Percentiles rank a stretch among this genome's conserved stretches.
phyloP scores from a whole-genome alignment of 106 monocot genomes.

The Triglochin maritima region DNA sequence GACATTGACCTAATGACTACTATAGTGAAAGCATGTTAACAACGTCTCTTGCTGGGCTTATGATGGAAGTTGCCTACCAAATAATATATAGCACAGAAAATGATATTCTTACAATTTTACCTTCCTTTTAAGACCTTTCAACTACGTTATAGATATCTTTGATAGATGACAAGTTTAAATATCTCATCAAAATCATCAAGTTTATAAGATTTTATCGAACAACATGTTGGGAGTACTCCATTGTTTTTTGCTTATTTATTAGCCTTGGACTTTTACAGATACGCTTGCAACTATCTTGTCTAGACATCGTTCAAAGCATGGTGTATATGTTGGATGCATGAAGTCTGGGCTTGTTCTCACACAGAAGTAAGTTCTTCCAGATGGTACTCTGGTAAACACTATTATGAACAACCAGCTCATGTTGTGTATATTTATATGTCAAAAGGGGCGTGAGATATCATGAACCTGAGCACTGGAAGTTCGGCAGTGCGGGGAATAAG shows the following conservation, averaged over 20 bases:
- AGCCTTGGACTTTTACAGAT: constrained; percentile 26
- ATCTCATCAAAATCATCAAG: no score
- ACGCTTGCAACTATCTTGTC: constrained; percentile 70
- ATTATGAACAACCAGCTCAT: neutral
- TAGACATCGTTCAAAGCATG: constrained; percentile 62
- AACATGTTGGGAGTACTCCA: no score
- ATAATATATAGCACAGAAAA: no score
- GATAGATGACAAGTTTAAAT: no score
- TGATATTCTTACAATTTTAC: no score
- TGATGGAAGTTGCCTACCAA: no score
- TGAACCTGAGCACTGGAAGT: constrained; percentile 52
- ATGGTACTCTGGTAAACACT: neutral
- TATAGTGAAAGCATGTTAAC: no score
- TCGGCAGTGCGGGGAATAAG: constrained; percentile 42
- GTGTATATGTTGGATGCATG: constrained; percentile 93
- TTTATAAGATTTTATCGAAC: no score
- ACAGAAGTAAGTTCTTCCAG: constrained; percentile 53
- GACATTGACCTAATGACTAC: no score
- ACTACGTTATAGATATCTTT: no score
- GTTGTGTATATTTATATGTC: neutral
- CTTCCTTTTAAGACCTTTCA: no score
- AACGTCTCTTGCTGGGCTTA: no score
- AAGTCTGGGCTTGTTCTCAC: constrained; percentile 95
- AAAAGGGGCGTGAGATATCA: constrained; percentile 60
- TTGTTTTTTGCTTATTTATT: constrained; percentile 1